Conservation (phyloP, 2,329 filamentous ascomycete genomes). For the Xylaria sp. region DNA sequence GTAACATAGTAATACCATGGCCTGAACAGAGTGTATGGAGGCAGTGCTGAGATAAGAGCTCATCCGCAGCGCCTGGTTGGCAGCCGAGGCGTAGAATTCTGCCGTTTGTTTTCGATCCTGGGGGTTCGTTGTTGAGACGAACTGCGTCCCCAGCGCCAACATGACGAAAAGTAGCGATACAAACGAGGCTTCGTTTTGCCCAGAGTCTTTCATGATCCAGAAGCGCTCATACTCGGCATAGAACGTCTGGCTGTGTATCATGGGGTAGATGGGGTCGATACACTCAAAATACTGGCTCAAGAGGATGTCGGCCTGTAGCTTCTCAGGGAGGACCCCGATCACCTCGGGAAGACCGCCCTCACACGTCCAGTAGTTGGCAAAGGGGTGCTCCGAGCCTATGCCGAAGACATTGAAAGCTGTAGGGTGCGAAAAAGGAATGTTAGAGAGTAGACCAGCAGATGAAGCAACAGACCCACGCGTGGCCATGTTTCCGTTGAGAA, state of each 20-base stretch:
- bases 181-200: slow-evolving; percentile 75
- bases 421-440: slow-evolving; percentile 76
- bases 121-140: slow-evolving; percentile 69
- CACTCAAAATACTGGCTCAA: slow-evolving; percentile 72
- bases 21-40: slow-evolving; percentile 77
- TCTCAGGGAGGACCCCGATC: slow-evolving; percentile 78
- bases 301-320: slow-evolving; percentile 78
- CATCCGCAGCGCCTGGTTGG: slow-evolving; percentile 80
- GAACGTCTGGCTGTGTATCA: slow-evolving; percentile 80
- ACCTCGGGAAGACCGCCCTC: slow-evolving; percentile 80
- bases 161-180: slow-evolving; percentile 80
- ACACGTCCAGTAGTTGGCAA: slow-evolving; percentile 87
- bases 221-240: slow-evolving; percentile 83
- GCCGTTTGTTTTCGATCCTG: slow-evolving; percentile 77
- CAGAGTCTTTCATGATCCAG: slow-evolving; percentile 69
- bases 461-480: slow-evolving; percentile 64
- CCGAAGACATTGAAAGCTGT: slow-evolving; percentile 82
- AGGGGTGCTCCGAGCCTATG: slow-evolving; percentile 81
- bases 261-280: slow-evolving; percentile 84
- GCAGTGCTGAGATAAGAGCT: slow-evolving; percentile 81
- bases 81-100: slow-evolving; percentile 83
- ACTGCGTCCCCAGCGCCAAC: slow-evolving; percentile 82
- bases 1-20: slow-evolving; percentile 85
- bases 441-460: slow-evolving; percentile 73
- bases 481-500: slow-evolving; percentile 57